Percentiles rank a stretch among this genome's conserved stretches.
phyloP scores from a whole-genome alignment of 2,329 filamentous ascomycete genomes.

The Sclerotinia nivalis region DNA sequence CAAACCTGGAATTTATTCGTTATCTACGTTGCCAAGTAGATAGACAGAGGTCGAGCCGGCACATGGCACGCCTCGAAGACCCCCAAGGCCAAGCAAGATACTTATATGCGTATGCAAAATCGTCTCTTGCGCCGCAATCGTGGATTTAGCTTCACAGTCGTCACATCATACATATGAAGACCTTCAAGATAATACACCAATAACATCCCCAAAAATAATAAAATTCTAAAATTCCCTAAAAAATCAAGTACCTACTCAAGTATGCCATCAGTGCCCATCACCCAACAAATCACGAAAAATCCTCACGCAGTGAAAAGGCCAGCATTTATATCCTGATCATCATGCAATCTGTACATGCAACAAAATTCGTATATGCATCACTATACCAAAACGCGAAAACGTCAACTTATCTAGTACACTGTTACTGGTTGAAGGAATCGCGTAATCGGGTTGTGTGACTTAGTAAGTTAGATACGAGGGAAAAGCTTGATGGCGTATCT shows the following conservation, averaged over 20 bases:
- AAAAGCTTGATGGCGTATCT: background rate
- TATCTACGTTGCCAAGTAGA: constrained; percentile 15
- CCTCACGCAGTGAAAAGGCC: background rate
- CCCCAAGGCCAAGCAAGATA: background rate
- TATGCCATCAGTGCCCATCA: background rate
- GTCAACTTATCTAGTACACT: background rate
- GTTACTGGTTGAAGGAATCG: background rate
- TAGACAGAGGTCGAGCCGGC: background rate
- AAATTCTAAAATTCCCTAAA: too few relatives aligned
- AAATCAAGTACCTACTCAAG: background rate
- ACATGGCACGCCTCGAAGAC: background rate
- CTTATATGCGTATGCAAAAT: background rate
- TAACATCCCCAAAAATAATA: background rate
- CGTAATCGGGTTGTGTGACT: background rate
- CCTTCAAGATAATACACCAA: background rate
- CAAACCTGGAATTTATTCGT: background rate
- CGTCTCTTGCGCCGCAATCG: background rate
- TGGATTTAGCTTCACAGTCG: background rate
- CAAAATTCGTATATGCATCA: background rate
- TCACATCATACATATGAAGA: background rate
- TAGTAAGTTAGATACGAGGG: background rate
- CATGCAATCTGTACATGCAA: background rate
- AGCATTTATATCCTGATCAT: background rate
- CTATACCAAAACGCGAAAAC: background rate
- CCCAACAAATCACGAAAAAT: background rate